Base-by-base conservation (phyloP, 73 alveolate species). In the Breviolum minutum region DNA sequence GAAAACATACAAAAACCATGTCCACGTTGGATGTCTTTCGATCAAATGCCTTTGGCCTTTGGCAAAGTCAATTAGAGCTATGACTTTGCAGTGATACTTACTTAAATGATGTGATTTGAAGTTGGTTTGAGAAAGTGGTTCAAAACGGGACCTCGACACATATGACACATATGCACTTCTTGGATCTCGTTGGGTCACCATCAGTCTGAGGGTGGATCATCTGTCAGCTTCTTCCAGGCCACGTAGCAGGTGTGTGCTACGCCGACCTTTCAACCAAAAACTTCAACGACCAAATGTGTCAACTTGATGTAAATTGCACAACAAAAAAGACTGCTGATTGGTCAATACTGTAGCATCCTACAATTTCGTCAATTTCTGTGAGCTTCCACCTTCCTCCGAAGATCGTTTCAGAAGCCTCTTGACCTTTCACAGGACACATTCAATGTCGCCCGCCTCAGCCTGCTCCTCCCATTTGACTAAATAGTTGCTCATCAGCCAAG, bases 381-480 rank as follows among this genome's bases (percentile, higher is more conserved):
- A 40, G 54, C 54, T 0, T 40, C 54, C 54, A 3, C 54, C 54
- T 40, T 40, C 54, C 54, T 40, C 54, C 54, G 54, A 40, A 40
- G 54, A 40, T 40, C 54, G 54, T 40, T 40, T n/a, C n/a, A n/a
- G n/a, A n/a, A n/a, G n/a, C n/a, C n/a, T n/a, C n/a, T n/a, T 40
- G 3, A 40, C 54, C 54, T 40, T 40, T 40, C 54, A 40, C 54
- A 40, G 0, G 54, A 40, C 54, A 40, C 54, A 40, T 40, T 40
- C 54, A 40, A 40, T 40, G 54, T 40, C 54, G 3, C 54, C 54
- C 54, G 98, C 98, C 90, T 76, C 90, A 20, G 98, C 98, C 30
- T 92, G 32, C 80, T 74, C 80, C 66, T 92, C 98, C 98, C 98
- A 92, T 7, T 63, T 29, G 81, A 92, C 98, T 64, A 92, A 40